A percentile compares a stretch with the other conserved stretches of the same genome.
Evolutionary conservation across 495 filamentous ascomycete genomes (phyloP).

Genomic region (Symbiotaphrina buchneri): DNA sequence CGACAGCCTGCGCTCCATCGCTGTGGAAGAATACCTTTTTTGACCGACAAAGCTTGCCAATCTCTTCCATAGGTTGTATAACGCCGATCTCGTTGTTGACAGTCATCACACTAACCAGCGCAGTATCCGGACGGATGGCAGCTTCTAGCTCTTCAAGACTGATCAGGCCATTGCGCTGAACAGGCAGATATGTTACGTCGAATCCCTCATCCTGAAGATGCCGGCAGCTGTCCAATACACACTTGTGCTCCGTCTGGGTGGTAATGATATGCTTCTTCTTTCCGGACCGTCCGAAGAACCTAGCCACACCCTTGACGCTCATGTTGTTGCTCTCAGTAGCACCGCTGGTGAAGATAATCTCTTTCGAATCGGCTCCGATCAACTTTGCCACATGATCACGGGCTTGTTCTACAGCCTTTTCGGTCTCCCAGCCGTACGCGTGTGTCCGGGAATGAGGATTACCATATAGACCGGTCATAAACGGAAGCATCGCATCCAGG

Average conservation of each 20-base stretch:
- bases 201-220: constrained; percentile 95
- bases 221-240: constrained; percentile 87
- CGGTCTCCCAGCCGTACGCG: constrained; percentile 96
- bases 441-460: constrained; percentile 96
- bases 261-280: constrained; percentile 99
- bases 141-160: constrained; percentile 70
- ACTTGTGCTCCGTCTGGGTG: constrained; percentile 95
- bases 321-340: constrained; percentile 99
- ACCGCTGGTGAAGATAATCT: constrained; percentile 96
- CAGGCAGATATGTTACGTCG: constrained; percentile 86
- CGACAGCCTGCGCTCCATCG: constrained; percentile 90
- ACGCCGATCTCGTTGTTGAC: constrained; percentile 99
- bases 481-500: constrained; percentile 91
- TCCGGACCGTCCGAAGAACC: constrained; percentile 76
- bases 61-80: constrained; percentile 83
- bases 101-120: constrained; percentile 88
- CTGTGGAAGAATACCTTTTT: constrained; percentile 98
- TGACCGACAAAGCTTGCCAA: constrained; percentile 72
- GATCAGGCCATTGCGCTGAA: constrained; percentile 63
- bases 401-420: constrained; percentile 76
- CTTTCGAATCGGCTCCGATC: constrained; percentile 87
- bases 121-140: constrained; percentile 78
- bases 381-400: constrained; percentile 62
- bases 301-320: constrained; percentile 93
- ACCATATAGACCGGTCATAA: constrained; percentile 78